Percentiles rank a stretch among this genome's conserved stretches.
Evolutionary conservation across 768 basidiomycete species (phyloP).

Genomic region (Coprinellus aureogranulatus): DNA sequence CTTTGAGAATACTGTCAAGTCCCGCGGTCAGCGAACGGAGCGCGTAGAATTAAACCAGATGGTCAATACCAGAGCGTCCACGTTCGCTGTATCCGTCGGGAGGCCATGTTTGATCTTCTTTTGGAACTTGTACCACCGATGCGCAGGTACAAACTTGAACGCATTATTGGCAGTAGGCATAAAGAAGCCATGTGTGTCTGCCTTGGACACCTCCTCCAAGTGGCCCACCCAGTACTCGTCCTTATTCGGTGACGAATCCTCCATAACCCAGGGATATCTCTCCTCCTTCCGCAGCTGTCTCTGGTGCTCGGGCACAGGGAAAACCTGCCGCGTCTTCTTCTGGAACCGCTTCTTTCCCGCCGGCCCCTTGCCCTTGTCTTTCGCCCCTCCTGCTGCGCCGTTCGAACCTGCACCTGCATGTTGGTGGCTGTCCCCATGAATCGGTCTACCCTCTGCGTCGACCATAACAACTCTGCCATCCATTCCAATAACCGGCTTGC

Average conservation of each 20-base stretch:
- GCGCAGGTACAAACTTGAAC: constrained; percentile 85
- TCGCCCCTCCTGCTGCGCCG: constrained; percentile 18
- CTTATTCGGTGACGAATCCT: constrained; percentile 60
- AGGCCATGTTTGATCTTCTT: constrained; percentile 76
- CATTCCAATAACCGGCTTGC: constrained; percentile 75
- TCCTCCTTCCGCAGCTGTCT: constrained; percentile 82
- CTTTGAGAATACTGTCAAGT: constrained; percentile 45
- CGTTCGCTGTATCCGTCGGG: constrained; percentile 62
- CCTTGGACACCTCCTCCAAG: constrained; percentile 73
- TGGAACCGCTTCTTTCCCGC: constrained; percentile 66
- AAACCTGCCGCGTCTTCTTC: constrained; percentile 83
- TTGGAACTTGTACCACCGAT: constrained; percentile 92
- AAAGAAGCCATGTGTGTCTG: constrained; percentile 75
- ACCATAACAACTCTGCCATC: constrained; percentile 82
- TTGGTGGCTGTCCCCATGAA: constrained; percentile 33
- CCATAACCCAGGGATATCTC: constrained; percentile 89
- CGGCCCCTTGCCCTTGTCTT: constrained; percentile 44
- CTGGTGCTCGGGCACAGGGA: constrained; percentile 73
- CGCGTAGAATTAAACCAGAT: no score
- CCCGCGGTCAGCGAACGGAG: neutral
- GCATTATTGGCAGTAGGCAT: constrained; percentile 79
- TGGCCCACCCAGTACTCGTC: constrained; percentile 78
- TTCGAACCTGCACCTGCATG: neutral
- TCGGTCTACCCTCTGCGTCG: constrained; percentile 72
- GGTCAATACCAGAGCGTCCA: constrained; percentile 35